phyloP scores from a whole-genome alignment of 495 filamentous ascomycete genomes.

The Tirmania nivea region DNA sequence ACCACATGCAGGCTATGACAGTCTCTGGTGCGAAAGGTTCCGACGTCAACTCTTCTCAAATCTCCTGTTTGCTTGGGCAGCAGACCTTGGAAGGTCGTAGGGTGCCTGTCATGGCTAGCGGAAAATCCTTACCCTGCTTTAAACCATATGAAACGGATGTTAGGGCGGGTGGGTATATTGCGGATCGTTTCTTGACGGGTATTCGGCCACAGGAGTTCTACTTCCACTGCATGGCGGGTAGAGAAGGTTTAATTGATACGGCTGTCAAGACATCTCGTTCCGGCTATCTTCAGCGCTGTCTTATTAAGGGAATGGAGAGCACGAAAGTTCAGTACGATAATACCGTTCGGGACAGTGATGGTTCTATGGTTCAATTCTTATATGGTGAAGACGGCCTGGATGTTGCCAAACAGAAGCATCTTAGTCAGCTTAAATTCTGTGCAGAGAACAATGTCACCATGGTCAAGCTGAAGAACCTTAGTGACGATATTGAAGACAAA shows the following conservation, averaged over 20 bases:
- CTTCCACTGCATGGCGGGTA: slow-evolving; percentile 98
- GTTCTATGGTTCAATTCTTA: slow-evolving; percentile 79
- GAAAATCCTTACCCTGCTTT: slow-evolving; percentile 90
- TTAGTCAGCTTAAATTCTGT: slow-evolving; percentile 76
- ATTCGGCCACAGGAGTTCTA: slow-evolving; percentile 95
- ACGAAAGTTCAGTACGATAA: slow-evolving; percentile 78
- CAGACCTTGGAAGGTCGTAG: slow-evolving; percentile 88
- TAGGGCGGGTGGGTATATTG: slow-evolving; percentile 82
- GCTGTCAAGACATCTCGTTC: slow-evolving; percentile 96
- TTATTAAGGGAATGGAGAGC: slow-evolving; percentile 99
- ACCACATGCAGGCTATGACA: slow-evolving; percentile 99
- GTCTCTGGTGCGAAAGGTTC: slow-evolving; percentile 88
- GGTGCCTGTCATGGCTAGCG: slow-evolving; percentile 94
- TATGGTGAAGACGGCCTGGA: slow-evolving; percentile 95
- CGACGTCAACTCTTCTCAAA: slow-evolving; percentile 82
- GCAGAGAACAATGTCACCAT: slow-evolving; percentile 41
- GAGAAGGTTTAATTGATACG: slow-evolving; percentile 97
- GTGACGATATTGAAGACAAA: background rate
- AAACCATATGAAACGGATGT: slow-evolving; percentile 73
- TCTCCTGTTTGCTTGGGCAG: slow-evolving; percentile 93
- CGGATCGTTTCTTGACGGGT: slow-evolving; percentile 92
- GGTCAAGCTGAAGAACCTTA: background rate
- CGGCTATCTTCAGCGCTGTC: slow-evolving; percentile 88
- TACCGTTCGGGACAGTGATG: slow-evolving; percentile 83
- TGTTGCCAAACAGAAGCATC: slow-evolving; percentile 79